Evolutionary conservation across 805 yeast genomes (phyloP).

Genomic region (Wickerhamomyces canadensis): DNA sequence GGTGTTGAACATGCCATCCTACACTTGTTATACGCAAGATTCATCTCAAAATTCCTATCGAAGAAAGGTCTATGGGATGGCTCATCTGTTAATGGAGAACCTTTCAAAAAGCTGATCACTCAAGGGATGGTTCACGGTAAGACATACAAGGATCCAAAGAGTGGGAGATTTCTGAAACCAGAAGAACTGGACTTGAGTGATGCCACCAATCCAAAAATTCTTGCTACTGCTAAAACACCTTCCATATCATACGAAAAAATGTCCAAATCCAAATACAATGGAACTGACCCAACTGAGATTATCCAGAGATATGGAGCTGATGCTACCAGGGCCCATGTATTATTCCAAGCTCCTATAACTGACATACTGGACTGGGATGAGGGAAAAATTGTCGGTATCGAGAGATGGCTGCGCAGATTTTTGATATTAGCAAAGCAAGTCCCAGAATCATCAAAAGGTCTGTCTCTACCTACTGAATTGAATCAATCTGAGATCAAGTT

Average conservation of each 20-base stretch:
- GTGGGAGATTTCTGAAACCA: slow-evolving; percentile 72
- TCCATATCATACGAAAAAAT: slow-evolving; percentile 73
- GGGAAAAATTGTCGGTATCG: slow-evolving; percentile 75
- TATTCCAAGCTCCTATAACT: slow-evolving; percentile 85
- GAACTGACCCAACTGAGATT: slow-evolving; percentile 82
- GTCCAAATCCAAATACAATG: slow-evolving; percentile 95
- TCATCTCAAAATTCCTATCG: slow-evolving; percentile 73
- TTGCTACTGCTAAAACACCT: slow-evolving; percentile 47
- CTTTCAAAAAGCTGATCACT: slow-evolving; percentile 72
- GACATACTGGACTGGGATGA: slow-evolving; percentile 91
- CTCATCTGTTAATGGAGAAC: slow-evolving; percentile 57
- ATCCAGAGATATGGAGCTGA: slow-evolving; percentile 83
- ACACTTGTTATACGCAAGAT: slow-evolving; percentile 82
- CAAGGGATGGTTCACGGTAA: slow-evolving; percentile 99
- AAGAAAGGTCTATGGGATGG: slow-evolving; percentile 69
- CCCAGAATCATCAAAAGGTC: slow-evolving; percentile 6
- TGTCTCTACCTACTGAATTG: slow-evolving; percentile 2
- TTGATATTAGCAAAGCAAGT: slow-evolving; percentile 23
- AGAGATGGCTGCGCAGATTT: slow-evolving; percentile 77
- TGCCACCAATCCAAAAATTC: slow-evolving; percentile 39
- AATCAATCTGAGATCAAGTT: slow-evolving; percentile 45
- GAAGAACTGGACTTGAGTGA: slow-evolving; percentile 54
- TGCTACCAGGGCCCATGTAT: slow-evolving; percentile 86
- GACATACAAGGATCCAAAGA: slow-evolving; percentile 67
- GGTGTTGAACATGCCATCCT: slow-evolving; percentile 97